Percentiles rank a stretch among this genome's conserved stretches.
Conservation (phyloP, 257 asterid species). For the Orobanche coerulescens region DNA sequence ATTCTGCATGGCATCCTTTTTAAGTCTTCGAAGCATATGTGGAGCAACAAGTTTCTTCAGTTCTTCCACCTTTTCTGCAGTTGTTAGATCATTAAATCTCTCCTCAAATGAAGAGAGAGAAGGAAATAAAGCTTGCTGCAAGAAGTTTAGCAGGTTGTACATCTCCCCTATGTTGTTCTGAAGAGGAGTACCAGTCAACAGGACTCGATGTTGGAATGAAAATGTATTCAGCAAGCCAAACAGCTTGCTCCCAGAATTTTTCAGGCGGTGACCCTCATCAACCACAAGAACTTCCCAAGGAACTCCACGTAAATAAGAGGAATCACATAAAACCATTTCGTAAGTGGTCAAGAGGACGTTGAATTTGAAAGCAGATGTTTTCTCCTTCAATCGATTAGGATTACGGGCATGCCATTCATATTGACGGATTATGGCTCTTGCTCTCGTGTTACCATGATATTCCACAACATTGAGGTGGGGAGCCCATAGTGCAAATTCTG, state of each 20-base stretch:
- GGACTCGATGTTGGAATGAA: slow-evolving; percentile 87
- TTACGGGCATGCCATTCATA: slow-evolving; percentile 84
- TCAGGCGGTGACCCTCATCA: slow-evolving; percentile 98
- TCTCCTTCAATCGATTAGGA: slow-evolving; percentile 37
- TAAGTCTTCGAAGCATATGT: slow-evolving; percentile 94
- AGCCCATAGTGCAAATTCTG: slow-evolving; percentile 93
- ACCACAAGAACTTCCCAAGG: slow-evolving; percentile 99
- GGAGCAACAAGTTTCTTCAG: slow-evolving; percentile 97
- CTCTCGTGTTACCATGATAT: slow-evolving; percentile 82
- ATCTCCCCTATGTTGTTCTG: slow-evolving; percentile 98
- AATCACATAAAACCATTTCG: slow-evolving; percentile 94
- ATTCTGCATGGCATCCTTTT: slow-evolving; percentile 94
- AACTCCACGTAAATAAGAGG: slow-evolving; percentile 68
- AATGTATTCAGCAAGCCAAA: slow-evolving; percentile 80
- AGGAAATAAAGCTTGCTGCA: slow-evolving; percentile 91
- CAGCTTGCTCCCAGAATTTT: slow-evolving; percentile 80
- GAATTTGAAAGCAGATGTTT: slow-evolving; percentile 60
- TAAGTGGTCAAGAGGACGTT: slow-evolving; percentile 90
- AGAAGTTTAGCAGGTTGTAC: slow-evolving; percentile 85
- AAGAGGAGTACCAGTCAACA: slow-evolving; percentile 95
- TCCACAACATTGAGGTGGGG: slow-evolving; percentile 92
- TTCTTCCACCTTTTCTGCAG: slow-evolving; percentile 93
- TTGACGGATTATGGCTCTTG: slow-evolving; percentile 79
- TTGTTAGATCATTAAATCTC: slow-evolving; percentile 82
- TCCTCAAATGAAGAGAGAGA: slow-evolving; percentile 86